Conservation (phyloP, 352 stramenopile genomes). For the Phytophthora syringae region DNA sequence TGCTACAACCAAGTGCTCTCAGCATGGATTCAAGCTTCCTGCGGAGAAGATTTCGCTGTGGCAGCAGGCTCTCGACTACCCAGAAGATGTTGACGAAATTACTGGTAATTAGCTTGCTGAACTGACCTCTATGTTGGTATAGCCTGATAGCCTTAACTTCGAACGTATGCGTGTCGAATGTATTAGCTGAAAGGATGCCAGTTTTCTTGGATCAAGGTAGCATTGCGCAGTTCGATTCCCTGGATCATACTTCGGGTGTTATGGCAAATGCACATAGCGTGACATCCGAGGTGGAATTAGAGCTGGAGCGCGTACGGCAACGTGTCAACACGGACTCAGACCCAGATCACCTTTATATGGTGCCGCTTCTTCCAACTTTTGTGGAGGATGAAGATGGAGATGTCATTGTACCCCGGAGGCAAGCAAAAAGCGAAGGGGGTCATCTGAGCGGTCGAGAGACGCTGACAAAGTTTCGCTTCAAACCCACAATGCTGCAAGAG, state of each 20-base stretch:
- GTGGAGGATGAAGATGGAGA: conserved; percentile 33
- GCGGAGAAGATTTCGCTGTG: conserved; percentile 26
- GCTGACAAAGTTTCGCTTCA: neutral
- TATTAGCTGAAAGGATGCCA: neutral
- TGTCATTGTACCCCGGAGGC: conserved; percentile 31
- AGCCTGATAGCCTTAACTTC: conserved; percentile 7
- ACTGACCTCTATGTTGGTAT: neutral
- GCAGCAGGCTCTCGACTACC: conserved; percentile 15
- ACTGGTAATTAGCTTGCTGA: conserved; percentile 13
- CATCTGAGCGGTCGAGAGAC: neutral
- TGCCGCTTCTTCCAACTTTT: conserved; percentile 8
- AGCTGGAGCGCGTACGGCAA: conserved; percentile 14
- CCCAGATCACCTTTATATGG: conserved; percentile 1
- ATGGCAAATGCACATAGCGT: conserved; percentile 10
- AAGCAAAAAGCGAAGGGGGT: conserved; percentile 14
- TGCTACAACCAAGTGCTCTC: conserved; percentile 64
- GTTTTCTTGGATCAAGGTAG: neutral
- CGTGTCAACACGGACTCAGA: neutral
- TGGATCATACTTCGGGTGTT: neutral
- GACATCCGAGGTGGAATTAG: conserved; percentile 31
- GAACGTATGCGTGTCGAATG: neutral
- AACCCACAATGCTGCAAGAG: neutral
- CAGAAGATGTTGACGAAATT: neutral
- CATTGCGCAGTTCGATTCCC: neutral
- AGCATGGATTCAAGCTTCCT: conserved; percentile 57